Evolutionary conservation across 176 grass and related monocot genomes (phyloP).

Genomic region (Zea luxurians): DNA sequence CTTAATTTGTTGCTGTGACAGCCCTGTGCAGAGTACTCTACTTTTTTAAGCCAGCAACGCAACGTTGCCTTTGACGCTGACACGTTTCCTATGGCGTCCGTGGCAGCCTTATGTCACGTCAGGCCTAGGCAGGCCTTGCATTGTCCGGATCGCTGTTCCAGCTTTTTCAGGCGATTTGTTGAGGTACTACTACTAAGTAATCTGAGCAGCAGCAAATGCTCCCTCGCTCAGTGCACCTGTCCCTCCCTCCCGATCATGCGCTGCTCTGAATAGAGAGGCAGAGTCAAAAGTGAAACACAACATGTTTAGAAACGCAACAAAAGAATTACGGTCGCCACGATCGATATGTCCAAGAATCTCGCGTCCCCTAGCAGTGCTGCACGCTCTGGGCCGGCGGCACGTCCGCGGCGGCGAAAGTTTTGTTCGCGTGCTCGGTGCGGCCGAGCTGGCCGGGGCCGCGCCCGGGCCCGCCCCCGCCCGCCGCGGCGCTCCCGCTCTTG

Average conservation of each 20-base stretch:
- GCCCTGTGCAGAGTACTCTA: too few relatives aligned
- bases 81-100: slow-evolving; percentile 4
- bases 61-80: slow-evolving; percentile 13
- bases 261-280: too few relatives aligned
- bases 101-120: slow-evolving; percentile 28
- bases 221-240: background rate
- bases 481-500: slow-evolving; percentile 22
- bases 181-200: background rate
- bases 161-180: slow-evolving; percentile 30
- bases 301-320: slow-evolving; percentile 6
- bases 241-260: too few relatives aligned
- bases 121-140: background rate
- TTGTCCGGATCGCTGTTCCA: slow-evolving; percentile 18
- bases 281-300: too few relatives aligned
- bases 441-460: slow-evolving; percentile 48
- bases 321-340: background rate
- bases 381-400: background rate
- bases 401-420: background rate
- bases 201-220: slow-evolving; percentile 7
- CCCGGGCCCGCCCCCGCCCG: background rate
- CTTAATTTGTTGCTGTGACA: too few relatives aligned
- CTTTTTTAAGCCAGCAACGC: too few relatives aligned
- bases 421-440: slow-evolving; percentile 44
- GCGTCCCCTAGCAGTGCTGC: slow-evolving; percentile 10
- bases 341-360: slow-evolving; percentile 22